Percentiles rank a stretch among this genome's conserved stretches.
Conservation (phyloP, 768 basidiomycete genomes). For the Butyriboletus loyo region DNA sequence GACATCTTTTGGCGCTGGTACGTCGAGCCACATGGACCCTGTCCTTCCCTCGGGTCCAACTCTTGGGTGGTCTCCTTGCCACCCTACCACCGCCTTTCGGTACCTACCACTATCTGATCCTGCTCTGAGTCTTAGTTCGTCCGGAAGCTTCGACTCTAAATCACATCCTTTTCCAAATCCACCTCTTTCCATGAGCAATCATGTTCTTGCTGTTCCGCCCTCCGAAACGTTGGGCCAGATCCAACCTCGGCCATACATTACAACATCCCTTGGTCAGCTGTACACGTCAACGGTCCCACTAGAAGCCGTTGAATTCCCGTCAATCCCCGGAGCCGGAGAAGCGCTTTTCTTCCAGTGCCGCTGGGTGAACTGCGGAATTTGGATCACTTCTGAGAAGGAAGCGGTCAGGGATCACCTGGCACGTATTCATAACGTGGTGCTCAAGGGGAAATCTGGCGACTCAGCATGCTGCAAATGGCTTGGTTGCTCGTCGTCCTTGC, state of each 20-base stretch:
- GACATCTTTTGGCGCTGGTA: not conserved
- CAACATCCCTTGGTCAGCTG: not conserved
- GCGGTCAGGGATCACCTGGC: constrained; percentile 13
- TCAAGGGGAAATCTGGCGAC: not conserved
- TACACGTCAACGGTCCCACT: constrained; percentile 5
- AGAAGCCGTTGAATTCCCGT: constrained; percentile 7
- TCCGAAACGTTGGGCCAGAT: not conserved
- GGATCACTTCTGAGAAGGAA: constrained; percentile 19
- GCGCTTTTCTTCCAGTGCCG: constrained; percentile 16
- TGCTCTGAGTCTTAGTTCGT: not conserved
- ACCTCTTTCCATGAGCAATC: not conserved
- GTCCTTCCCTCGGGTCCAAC: not conserved
- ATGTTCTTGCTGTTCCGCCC: not conserved
- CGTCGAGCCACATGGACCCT: not conserved
- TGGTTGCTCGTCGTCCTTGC: constrained; percentile 4
- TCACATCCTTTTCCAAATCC: not conserved
- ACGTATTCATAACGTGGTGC: constrained; percentile 6
- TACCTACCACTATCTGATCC: not conserved
- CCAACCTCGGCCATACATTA: not conserved
- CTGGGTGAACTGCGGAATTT: constrained; percentile 14
- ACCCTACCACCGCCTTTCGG: not conserved
- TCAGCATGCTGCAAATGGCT: constrained; percentile 10
- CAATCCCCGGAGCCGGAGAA: not conserved
- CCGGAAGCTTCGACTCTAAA: not conserved
- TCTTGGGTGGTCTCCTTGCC: not conserved